Base-by-base conservation (phyloP, 495 filamentous ascomycete species). In the Cenococcum geophilum region DNA sequence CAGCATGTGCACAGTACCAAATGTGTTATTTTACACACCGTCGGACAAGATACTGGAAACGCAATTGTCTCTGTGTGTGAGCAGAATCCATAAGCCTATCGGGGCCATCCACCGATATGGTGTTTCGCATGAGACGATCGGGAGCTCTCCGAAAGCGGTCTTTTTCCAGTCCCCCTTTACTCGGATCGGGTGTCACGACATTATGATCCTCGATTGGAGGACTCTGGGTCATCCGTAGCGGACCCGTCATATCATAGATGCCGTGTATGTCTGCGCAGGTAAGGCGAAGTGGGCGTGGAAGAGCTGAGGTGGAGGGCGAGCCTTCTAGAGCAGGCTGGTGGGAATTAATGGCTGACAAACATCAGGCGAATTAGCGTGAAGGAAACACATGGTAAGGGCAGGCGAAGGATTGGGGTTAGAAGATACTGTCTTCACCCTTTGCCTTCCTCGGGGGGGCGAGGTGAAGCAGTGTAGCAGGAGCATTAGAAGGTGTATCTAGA, bases 241-340 rank as follows among this genome's bases (percentile, higher is more conserved):
- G 52, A 21, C 20, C 27, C 57, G 60, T 67, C 65, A 67, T 67
- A 61, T 60, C 65, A 67, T 67, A 18, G 53, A 60, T 48, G 57
- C 40, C 10, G 52, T 10, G 12, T 49, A 45, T 45, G 32, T 40
- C 53, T 43, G 50, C 21, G 54, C 36, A 10, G 58, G 20, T 34
- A 54, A 37, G 36, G 64, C 25, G 22, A 40, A 37, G 49, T 32
- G 59, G 11, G 51, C 8, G 48, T 8, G 5, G 27, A 43, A 53
- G 42, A 21, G 47, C 22, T 32, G 27, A 3, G 52, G 57, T 14
- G 56, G 56, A 47, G 22, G 49, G 21, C 25, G 49, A 10, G 21
- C 21, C 23, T 52, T 18, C 8, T 16, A 16, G 25, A 32, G 49
- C 49, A 52, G 49, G 21, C 49, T 18, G 8, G 49, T 27, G 21